Percentiles rank a stretch among this genome's conserved stretches.
These are phyloP conservation scores for Trypanosomatidae sp. DNA, from an alignment of 208 protist genomes.

Conservation along the genomic window DNA sequence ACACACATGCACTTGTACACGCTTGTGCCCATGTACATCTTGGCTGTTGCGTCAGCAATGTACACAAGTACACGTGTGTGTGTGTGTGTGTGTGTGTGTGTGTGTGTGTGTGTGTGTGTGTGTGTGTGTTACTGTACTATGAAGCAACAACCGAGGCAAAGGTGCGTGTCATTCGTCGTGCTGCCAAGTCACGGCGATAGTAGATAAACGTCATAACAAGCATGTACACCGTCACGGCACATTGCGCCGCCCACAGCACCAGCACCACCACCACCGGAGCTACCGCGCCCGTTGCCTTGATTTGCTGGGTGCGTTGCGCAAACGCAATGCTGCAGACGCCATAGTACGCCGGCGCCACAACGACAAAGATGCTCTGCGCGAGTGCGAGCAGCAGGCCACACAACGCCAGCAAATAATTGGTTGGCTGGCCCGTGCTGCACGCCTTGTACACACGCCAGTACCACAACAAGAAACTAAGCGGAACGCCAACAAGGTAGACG, in stretches of 20 bases:
- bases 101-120: too few species aligned
- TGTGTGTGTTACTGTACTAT: too few species aligned
- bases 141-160: constrained; percentile 4
- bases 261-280: constrained; percentile 32
- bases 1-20: too few species aligned
- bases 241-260: constrained; percentile 27
- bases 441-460: constrained; percentile 48
- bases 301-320: constrained; percentile 12
- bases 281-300: constrained; percentile 12
- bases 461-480: constrained; percentile 53
- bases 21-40: too few species aligned
- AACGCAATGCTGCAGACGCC: constrained; percentile 39
- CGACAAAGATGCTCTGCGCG: constrained; percentile 28
- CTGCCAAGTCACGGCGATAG: constrained; percentile 48
- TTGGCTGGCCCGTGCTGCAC: constrained; percentile 25
- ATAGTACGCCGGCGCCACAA: constrained; percentile 24
- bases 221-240: constrained; percentile 24
- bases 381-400: constrained; percentile 38
- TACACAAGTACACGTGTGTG: too few species aligned
- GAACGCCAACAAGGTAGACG: constrained; percentile 42
- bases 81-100: too few species aligned
- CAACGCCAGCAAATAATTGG: constrained; percentile 33
- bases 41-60: too few species aligned
- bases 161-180: constrained; percentile 16
- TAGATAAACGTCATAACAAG: constrained; percentile 32